phyloP scores from a whole-genome alignment of 2,329 filamentous ascomycete genomes.

The Clarireedia sp. region DNA sequence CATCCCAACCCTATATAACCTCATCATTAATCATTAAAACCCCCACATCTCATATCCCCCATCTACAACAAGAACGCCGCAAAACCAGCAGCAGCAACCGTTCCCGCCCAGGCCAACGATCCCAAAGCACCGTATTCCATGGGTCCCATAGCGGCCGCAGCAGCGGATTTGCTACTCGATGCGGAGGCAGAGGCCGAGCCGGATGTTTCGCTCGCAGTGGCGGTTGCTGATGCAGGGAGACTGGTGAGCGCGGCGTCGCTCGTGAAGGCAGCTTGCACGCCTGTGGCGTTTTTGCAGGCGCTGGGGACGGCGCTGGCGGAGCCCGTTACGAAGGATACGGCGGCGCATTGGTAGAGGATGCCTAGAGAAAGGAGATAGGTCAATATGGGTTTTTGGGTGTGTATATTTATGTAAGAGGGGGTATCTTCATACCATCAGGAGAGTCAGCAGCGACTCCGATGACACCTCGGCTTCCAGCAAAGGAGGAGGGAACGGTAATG shows the following conservation, averaged over 20 bases:
- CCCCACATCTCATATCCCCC: background rate
- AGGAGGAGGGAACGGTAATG: conserved; percentile 42
- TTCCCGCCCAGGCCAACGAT: conserved; percentile 12
- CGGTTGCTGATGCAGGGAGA: conserved; percentile 11
- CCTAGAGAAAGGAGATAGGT: background rate
- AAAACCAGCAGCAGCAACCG: conserved; percentile 13
- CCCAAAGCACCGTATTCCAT: conserved; percentile 8
- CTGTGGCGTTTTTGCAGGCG: conserved; percentile 34
- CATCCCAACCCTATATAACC: too few relatives aligned
- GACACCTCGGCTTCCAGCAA: conserved; percentile 47
- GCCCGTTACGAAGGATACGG: conserved; percentile 47
- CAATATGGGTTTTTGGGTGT: background rate
- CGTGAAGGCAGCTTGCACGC: conserved; percentile 24
- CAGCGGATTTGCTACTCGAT: conserved; percentile 4
- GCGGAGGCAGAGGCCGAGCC: background rate
- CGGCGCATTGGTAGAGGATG: conserved; percentile 39
- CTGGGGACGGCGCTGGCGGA: conserved; percentile 22
- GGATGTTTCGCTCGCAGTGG: background rate
- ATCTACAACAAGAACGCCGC: conserved; percentile 14
- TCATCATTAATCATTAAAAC: background rate
- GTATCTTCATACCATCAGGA: conserved; percentile 39
- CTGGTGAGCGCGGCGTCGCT: conserved; percentile 12
- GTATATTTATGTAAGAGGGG: background rate
- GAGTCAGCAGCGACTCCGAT: conserved; percentile 44
- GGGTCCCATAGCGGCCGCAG: conserved; percentile 4